Conservation (phyloP, 352 stramenopile genomes). For the Aphanomyces stellatus region DNA sequence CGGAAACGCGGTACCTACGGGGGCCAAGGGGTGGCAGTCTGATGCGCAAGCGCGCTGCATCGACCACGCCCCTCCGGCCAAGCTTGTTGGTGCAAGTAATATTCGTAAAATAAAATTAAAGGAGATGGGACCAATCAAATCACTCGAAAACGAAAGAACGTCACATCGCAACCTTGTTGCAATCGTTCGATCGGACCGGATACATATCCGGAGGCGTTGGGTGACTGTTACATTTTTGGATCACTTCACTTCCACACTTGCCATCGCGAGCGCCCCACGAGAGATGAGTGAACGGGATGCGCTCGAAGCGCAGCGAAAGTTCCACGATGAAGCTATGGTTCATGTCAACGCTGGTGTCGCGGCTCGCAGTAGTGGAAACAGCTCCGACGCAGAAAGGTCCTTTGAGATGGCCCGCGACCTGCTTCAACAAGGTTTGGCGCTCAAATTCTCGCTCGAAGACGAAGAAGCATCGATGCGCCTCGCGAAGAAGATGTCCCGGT, state of each 20-base stretch:
- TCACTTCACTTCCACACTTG: background rate
- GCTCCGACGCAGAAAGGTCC: constrained; percentile 40
- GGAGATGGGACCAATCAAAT: too few species aligned
- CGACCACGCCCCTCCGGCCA: too few species aligned
- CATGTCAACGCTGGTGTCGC: constrained; percentile 72
- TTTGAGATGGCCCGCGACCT: constrained; percentile 50
- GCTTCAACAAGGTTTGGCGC: constrained; percentile 66
- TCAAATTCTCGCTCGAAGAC: constrained; percentile 64
- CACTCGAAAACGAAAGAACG: too few species aligned
- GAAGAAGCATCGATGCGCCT: constrained; percentile 55
- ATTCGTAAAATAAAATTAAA: too few species aligned
- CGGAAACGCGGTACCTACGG: too few species aligned
- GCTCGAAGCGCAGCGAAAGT: constrained; percentile 49
- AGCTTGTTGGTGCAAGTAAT: too few species aligned
- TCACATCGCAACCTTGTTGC: too few species aligned
- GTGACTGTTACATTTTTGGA: too few species aligned
- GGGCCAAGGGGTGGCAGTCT: too few species aligned
- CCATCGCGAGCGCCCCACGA: background rate
- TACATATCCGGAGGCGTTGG: too few species aligned
- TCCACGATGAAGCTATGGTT: constrained; percentile 74
- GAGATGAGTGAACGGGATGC: background rate
- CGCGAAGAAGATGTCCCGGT: constrained; percentile 82
- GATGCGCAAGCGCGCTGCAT: too few species aligned
- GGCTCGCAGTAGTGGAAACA: constrained; percentile 56
- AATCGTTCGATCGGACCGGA: too few species aligned